Percentiles rank a stretch among this genome's conserved stretches.
These are phyloP conservation scores for Serendipita indica DNA, from an alignment of 768 basidiomycete species.

Conservation along the genomic window DNA sequence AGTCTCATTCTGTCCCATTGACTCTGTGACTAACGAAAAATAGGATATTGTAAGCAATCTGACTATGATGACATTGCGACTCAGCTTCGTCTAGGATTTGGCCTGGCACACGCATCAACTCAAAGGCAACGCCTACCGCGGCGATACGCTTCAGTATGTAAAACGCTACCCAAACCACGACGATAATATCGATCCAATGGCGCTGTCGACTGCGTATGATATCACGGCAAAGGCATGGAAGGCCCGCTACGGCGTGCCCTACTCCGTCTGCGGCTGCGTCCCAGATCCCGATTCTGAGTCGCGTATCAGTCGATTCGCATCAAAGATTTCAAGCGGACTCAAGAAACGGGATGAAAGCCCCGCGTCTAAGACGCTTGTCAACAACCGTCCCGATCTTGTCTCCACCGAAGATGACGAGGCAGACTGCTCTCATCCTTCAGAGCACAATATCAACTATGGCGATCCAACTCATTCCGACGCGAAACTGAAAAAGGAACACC, in stretches of 20 bases:
- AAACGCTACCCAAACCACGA: conserved; percentile 12
- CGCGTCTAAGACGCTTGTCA: not conserved
- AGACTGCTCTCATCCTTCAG: conserved; percentile 11
- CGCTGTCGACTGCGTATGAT: not conserved
- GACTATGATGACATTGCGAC: not conserved
- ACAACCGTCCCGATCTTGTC: conserved; percentile 8
- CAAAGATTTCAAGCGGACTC: not conserved
- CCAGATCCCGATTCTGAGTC: not conserved
- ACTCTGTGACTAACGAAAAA: not conserved
- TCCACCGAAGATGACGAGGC: conserved; percentile 6
- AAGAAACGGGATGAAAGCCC: not conserved
- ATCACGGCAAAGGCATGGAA: conserved; percentile 7
- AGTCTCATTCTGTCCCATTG: not conserved
- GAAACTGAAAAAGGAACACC: not conserved
- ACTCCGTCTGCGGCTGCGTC: conserved; percentile 9
- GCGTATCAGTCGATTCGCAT: not conserved
- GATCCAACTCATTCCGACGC: not conserved
- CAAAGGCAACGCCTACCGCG: conserved; percentile 9
- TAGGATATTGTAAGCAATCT: conserved; percentile 1
- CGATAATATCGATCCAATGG: conserved; percentile 12
- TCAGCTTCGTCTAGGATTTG: conserved; percentile 7
- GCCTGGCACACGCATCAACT: conserved; percentile 17
- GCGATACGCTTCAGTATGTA: not conserved
- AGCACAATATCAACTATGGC: conserved; percentile 4
- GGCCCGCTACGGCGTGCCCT: conserved; percentile 10